phyloP scores from a whole-genome alignment of 2,329 filamentous ascomycete genomes.

The Diatrype stigma region DNA sequence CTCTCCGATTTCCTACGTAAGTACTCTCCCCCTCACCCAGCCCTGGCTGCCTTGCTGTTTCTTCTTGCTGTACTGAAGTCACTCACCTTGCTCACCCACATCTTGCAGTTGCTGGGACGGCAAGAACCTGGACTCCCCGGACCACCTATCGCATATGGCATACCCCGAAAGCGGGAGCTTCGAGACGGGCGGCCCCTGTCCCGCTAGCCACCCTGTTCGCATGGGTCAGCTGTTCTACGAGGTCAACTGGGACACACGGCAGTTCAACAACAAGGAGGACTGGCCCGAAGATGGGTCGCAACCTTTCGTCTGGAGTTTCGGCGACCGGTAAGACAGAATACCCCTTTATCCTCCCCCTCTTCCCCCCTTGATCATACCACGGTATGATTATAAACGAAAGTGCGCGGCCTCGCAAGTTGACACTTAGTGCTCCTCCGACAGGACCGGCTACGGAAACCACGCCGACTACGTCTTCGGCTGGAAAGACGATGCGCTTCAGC shows the following conservation, averaged over 20 bases:
- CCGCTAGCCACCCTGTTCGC: conserved; percentile 11
- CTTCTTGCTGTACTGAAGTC: too few species aligned
- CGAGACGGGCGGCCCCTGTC: conserved; percentile 12
- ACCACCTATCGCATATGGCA: conserved; percentile 44
- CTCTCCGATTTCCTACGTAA: conserved; percentile 36
- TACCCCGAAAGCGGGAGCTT: conserved; percentile 34
- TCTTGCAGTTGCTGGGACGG: conserved; percentile 43
- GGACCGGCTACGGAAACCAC: conserved; percentile 26
- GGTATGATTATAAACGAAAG: not conserved
- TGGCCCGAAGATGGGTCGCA: conserved; percentile 19
- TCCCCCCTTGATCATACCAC: not conserved
- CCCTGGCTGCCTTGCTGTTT: too few species aligned
- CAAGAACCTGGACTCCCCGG: conserved; percentile 35
- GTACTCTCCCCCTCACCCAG: not conserved
- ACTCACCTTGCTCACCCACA: not conserved
- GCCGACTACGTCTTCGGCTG: conserved; percentile 28
- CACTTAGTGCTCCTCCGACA: not conserved
- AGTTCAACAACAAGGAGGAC: conserved; percentile 9
- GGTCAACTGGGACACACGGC: conserved; percentile 13
- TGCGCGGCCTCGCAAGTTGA: too few species aligned
- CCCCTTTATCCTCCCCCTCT: not conserved
- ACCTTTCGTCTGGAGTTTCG: conserved; percentile 8
- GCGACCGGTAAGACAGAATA: conserved; percentile 7
- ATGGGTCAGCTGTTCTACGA: conserved; percentile 15
- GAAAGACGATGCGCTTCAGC: conserved; percentile 27